Base-by-base conservation (phyloP, 31 red algal species). In the Odonthalia washingtoniensis region DNA sequence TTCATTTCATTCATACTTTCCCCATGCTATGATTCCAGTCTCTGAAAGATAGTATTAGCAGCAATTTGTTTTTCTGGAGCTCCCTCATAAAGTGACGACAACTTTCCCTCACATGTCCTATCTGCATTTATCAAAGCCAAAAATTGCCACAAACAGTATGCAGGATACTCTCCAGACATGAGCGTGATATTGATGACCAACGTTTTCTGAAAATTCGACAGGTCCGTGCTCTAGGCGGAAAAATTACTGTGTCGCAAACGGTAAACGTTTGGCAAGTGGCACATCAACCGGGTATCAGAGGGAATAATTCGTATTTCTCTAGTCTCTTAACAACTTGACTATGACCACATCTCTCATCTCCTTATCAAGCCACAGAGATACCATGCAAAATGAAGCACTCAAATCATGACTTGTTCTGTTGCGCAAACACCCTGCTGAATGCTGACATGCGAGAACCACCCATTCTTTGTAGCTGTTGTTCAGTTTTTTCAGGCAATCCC, bases 91-190 rank as follows among this genome's bases (percentile, higher is more conserved):
- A 91, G 67, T 6, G 89, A 89, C 30, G 90, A 75, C 63, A 72
- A 75, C 34, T 67, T 86, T 82, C 90, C 90, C 30, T 93, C 44
- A 40, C 63, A 81, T 37, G 46, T 49, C 75, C 92, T 90, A 38
- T 84, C 87, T 26, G 88, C 74, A 57, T 98, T 98, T 46, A 78
- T 80, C 27, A 98, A 65, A 45, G 95, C 86, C 4, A 94, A 42
- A 35, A 98, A 75, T 65, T 95, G 95, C 95, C 95, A 98, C 37
- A 98, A 36, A 49, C 91, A 94, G 70, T 98, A 81, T 40, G 93
- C 84, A 31, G 95, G 95, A 75, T 78, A 86, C 26, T 57, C 45
- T 43, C 65, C 53, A 18, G 87, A 86, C 85, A 97, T 84, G 28
- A 40, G 46, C 24, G 36, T 49, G 53, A 97, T 86, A 1, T 84